Evolutionary conservation across 257 asterid genomes (phyloP).

Genomic region (Solanum medicagineum): DNA sequence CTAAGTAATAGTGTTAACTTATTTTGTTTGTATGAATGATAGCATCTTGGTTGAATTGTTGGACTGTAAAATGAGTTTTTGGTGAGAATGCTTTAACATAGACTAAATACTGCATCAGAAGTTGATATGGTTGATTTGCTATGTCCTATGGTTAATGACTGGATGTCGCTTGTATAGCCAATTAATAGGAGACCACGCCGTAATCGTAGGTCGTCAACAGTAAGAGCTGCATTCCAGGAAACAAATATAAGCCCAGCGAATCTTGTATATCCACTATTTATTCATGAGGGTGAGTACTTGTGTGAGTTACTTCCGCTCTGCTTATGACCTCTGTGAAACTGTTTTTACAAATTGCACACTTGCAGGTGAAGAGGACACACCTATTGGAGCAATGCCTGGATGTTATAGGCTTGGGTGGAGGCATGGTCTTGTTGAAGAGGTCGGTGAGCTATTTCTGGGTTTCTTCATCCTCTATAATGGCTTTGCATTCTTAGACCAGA

Average conservation of each 20-base stretch:
- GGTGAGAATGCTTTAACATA: background rate
- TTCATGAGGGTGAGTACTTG: constrained; percentile 68
- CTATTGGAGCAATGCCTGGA: constrained; percentile 99
- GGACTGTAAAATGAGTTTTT: background rate
- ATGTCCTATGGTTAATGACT: background rate
- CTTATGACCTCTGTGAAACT: background rate
- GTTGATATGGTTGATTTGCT: background rate
- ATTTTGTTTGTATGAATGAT: background rate
- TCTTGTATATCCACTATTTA: constrained; percentile 92
- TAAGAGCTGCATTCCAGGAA: constrained; percentile 89
- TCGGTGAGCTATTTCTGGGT: constrained; percentile 8
- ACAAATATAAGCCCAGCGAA: constrained; percentile 81
- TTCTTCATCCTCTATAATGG: constrained; percentile 1
- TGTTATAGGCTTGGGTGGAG: constrained; percentile 98
- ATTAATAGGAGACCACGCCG: constrained; percentile 73
- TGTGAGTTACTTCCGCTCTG: background rate
- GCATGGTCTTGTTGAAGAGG: constrained; percentile 96
- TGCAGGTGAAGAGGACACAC: constrained; percentile 91
- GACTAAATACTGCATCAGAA: background rate
- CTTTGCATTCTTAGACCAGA: background rate
- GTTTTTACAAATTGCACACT: background rate
- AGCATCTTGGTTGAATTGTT: background rate
- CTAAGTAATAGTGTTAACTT: background rate
- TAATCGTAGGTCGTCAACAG: constrained; percentile 62
- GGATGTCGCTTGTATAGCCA: constrained; percentile 31